phyloP scores from a whole-genome alignment of 139 green algal genomes.

The Axilococcus clingmanii region DNA sequence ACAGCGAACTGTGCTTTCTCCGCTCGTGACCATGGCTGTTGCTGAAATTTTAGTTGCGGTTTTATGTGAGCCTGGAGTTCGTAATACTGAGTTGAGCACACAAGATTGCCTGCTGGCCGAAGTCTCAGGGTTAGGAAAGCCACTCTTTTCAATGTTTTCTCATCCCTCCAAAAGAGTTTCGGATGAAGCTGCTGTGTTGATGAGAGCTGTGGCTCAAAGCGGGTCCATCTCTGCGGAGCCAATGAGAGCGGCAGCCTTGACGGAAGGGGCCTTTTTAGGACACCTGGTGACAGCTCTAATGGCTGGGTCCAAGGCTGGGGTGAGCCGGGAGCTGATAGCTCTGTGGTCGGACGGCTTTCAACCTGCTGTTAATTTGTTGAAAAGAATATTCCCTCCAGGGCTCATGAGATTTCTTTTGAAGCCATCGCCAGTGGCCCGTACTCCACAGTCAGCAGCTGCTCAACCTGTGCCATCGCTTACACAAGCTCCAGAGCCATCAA shows the following conservation, averaged over 20 bases:
- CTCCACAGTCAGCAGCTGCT: no score
- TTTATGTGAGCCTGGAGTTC: conserved; percentile 43
- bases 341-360: conserved; percentile 71
- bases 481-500: no score
- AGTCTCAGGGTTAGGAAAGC: conserved; percentile 45
- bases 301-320: conserved; percentile 1
- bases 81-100: conserved; percentile 48
- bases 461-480: no score
- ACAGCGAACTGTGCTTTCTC: conserved; percentile 1
- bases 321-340: conserved; percentile 58
- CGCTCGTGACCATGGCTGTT: conserved; percentile 33
- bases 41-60: conserved; percentile 45
- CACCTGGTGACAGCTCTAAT: conserved; percentile 54
- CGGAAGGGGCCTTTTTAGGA: conserved; percentile 67
- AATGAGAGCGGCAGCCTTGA: conserved; percentile 71
- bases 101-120: conserved; percentile 36
- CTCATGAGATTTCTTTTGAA: conserved; percentile 59
- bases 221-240: conserved; percentile 60
- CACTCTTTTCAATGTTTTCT: conserved; percentile 67
- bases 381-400: conserved; percentile 56
- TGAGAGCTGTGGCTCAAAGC: conserved; percentile 63
- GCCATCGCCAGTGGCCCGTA: no score
- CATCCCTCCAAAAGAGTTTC: conserved; percentile 52
- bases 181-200: conserved; percentile 58
- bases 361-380: conserved; percentile 59